These are phyloP conservation scores for Pyrenophora seminiperda DNA, from an alignment of 2,329 filamentous ascomycete genomes.

Conservation along the genomic window DNA sequence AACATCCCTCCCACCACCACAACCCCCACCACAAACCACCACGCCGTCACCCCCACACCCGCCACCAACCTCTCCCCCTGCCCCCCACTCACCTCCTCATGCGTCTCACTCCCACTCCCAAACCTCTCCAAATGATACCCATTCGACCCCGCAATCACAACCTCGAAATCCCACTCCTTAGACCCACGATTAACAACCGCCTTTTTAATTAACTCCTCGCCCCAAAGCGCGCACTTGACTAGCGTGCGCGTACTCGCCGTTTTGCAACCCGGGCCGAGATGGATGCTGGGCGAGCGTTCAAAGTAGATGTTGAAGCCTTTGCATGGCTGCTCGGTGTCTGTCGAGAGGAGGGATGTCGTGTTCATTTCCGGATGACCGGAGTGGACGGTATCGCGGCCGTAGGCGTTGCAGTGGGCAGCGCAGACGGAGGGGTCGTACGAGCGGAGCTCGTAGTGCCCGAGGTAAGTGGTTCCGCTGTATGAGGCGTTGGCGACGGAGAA, in stretches of 20 bases:
- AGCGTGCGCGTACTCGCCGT: constrained; percentile 4
- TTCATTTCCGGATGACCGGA: too few relatives aligned
- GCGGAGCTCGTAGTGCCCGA: constrained; percentile 2
- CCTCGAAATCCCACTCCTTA: constrained; percentile 8
- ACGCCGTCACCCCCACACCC: too few relatives aligned
- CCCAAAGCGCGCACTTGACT: constrained; percentile 14
- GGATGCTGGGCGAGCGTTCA: constrained; percentile 5
- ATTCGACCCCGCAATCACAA: constrained; percentile 8
- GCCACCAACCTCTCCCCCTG: too few relatives aligned
- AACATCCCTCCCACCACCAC: too few relatives aligned
- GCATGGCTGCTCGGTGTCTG: background rate
- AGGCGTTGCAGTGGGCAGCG: background rate
- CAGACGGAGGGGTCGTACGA: constrained; percentile 4
- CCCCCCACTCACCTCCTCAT: too few relatives aligned
- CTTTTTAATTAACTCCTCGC: background rate
- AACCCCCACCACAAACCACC: too few relatives aligned
- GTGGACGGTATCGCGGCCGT: too few relatives aligned
- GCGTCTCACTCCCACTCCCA: too few relatives aligned
- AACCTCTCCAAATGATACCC: constrained; percentile 2
- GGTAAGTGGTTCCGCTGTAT: background rate
- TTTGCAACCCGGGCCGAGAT: background rate
- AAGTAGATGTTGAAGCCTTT: constrained; percentile 13
- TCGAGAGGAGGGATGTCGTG: too few relatives aligned
- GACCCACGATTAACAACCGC: constrained; percentile 3
- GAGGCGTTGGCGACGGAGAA: constrained; percentile 1